Evolutionary conservation across 1,284 basidiomycete genomes (phyloP).

Genomic region (Ceratobasidium sp.): DNA sequence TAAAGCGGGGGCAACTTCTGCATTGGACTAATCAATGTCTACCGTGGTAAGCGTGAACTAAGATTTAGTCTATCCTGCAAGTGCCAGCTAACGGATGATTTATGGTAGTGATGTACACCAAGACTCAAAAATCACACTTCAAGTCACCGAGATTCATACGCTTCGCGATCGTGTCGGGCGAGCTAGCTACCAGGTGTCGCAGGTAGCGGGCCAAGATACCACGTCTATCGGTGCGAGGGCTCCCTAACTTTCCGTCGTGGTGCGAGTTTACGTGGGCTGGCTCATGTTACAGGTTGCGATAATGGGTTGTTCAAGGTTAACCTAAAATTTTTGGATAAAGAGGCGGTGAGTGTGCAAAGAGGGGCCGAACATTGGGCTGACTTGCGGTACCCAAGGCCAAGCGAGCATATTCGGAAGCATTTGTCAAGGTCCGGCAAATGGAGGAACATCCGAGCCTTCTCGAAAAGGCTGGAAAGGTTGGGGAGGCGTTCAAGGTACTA

Average conservation of each 20-base stretch:
- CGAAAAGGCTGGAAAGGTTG: neutral
- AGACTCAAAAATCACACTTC: neutral
- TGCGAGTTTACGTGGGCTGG: neutral
- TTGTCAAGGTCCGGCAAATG: neutral
- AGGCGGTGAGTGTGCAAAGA: neutral
- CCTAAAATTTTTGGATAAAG: neutral
- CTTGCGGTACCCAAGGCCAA: neutral
- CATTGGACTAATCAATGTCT: neutral
- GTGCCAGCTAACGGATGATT: neutral
- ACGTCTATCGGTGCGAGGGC: neutral
- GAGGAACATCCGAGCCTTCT: neutral
- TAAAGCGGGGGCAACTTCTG: neutral
- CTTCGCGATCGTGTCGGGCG: neutral
- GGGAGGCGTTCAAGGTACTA: neutral
- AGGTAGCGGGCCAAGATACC: neutral
- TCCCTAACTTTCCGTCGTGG: neutral
- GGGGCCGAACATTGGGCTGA: neutral
- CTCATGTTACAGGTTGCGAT: neutral
- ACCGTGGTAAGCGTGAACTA: neutral
- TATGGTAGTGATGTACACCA: neutral
- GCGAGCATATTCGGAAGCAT: neutral
- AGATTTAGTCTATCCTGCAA: neutral
- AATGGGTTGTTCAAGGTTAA: neutral
- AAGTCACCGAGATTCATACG: conserved; percentile 3
- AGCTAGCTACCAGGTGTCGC: neutral